Conservation (phyloP, 176 grass and related monocot species). For the Oropetium thomaeum region DNA sequence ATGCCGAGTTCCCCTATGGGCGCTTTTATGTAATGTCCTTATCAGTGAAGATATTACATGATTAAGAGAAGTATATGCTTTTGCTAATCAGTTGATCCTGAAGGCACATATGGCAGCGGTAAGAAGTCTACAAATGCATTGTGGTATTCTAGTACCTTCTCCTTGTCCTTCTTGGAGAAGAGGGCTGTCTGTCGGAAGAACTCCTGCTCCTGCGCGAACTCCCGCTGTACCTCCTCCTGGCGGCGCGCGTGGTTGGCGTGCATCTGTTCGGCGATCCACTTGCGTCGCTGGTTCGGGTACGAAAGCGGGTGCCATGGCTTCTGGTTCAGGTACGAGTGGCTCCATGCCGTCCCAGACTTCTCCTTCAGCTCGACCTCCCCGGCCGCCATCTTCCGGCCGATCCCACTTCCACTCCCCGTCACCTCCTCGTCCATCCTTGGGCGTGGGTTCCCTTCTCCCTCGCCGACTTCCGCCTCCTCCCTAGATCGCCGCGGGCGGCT, state of each 20-base stretch:
- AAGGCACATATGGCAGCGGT: not conserved
- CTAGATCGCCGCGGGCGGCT: not conserved
- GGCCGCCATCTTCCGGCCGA: conserved; percentile 36
- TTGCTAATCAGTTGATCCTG: not conserved
- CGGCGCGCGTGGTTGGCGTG: conserved; percentile 55
- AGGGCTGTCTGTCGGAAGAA: conserved; percentile 94
- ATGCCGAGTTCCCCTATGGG: not conserved
- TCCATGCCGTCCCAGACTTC: conserved; percentile 94
- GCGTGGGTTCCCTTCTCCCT: not conserved
- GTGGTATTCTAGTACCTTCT: conserved; percentile 57
- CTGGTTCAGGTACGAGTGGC: conserved; percentile 95
- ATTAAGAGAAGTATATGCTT: no score
- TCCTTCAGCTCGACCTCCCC: conserved; percentile 92
- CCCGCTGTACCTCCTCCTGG: conserved; percentile 68
- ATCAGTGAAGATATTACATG: no score
- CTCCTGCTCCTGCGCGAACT: conserved; percentile 98
- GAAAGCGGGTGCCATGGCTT: conserved; percentile 96
- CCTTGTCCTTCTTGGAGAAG: conserved; percentile 94
- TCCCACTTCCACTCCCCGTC: conserved; percentile 39
- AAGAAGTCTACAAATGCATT: not conserved
- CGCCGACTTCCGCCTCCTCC: no score
- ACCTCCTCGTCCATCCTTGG: conserved; percentile 68
- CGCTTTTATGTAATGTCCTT: no score
- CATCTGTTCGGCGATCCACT: conserved; percentile 98
- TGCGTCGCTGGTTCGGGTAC: conserved; percentile 96